Conservation (phyloP, 331 rosid species). For the Malus hybrid region DNA sequence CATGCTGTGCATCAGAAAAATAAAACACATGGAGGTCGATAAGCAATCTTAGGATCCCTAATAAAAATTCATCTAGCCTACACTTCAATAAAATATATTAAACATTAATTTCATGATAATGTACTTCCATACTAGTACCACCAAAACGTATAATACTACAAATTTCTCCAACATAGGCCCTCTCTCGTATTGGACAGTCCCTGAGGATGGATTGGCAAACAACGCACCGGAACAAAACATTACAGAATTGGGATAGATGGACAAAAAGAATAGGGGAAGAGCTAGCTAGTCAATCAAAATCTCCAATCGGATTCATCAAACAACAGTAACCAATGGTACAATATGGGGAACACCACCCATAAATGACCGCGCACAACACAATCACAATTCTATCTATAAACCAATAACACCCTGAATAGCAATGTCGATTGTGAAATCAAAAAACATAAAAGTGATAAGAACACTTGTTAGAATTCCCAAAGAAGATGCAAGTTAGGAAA, state of each 20-base stretch:
- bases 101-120: not conserved
- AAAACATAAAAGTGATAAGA: not conserved
- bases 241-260: not conserved
- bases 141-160: not conserved
- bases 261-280: not conserved
- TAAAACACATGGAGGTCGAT: constrained; percentile 3
- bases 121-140: not conserved
- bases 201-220: not conserved
- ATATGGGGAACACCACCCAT: not conserved
- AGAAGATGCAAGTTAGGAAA: not conserved
- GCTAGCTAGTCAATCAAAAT: not conserved
- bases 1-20: constrained; percentile 52
- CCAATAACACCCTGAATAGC: not conserved
- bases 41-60: not conserved
- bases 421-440: not conserved
- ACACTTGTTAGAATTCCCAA: not conserved
- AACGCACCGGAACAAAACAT: not conserved
- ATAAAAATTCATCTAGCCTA: not conserved
- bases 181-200: not conserved
- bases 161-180: not conserved
- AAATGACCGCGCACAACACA: not conserved
- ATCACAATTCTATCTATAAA: not conserved
- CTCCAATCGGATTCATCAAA: not conserved
- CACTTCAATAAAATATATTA: not conserved
- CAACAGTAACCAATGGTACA: not conserved